phyloP scores from a whole-genome alignment of 768 basidiomycete genomes.

The Suillus ampliporus region DNA sequence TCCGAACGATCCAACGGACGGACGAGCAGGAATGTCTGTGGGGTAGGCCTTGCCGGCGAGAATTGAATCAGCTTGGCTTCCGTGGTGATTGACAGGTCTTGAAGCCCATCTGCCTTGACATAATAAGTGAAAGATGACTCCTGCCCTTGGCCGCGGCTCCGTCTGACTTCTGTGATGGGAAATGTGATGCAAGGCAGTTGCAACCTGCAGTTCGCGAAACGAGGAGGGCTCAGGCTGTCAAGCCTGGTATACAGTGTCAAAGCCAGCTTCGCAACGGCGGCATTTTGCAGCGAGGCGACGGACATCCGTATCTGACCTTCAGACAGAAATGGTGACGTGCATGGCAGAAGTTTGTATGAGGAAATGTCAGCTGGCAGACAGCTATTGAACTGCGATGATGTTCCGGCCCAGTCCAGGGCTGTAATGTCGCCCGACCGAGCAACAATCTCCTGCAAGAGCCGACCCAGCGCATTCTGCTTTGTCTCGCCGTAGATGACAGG shows the following conservation, averaged over 20 bases:
- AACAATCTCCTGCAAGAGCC: slow-evolving; percentile 1
- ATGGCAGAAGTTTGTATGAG: background rate
- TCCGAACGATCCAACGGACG: no score
- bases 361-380: background rate
- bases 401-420: background rate
- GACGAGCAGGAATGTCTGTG: no score
- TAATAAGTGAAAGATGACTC: background rate
- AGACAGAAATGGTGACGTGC: background rate
- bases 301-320: background rate
- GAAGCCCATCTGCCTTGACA: no score
- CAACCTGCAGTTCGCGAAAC: background rate
- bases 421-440: background rate
- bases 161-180: background rate
- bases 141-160: background rate
- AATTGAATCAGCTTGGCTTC: no score
- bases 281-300: background rate
- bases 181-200: background rate
- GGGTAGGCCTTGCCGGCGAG: no score
- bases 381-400: background rate
- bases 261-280: background rate
- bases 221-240: background rate
- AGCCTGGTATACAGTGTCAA: background rate
- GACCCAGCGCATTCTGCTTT: background rate
- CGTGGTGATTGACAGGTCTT: no score
- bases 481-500: slow-evolving; percentile 4